Evolutionary conservation across 805 yeast genomes (phyloP), one percentile per base, ranked within the genome.

Genomic region (Yamadazyma nakazawae): DNA sequence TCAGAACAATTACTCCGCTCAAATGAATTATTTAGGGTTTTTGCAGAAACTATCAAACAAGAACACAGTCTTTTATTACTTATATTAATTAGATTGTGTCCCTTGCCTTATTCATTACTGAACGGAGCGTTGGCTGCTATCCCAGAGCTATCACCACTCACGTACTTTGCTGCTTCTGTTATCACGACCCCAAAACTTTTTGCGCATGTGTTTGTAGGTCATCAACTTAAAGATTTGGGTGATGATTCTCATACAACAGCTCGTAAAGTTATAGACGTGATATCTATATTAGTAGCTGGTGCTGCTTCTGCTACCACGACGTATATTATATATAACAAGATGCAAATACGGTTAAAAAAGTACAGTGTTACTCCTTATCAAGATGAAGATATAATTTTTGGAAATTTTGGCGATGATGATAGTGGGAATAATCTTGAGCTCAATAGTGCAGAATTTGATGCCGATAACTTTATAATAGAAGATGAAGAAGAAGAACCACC

Each of bases 121-220:
- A 92, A 92, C 58, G 97, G 97, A 3, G 97, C 96, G 0, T 73
- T 94, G 54, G 94, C 96, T 9, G 84, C 95, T 1, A 79, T 92
- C 12, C 96, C 95, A 0, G 85, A 88, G 14, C 74, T 92, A 11
- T 72, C 84, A 0, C 67, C 82, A 1, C 50, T 64, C 36, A 80
- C 82, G 21, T 92, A 85, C 62, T 68, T 82, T 2, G 58, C 83
- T 28, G 96, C 97, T 0, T 84, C 90, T 19, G 53, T 81, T 0
- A 62, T 88, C 30, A 81, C 96, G 1, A 80, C 96, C 0, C 98
- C 98, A 7, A 94, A 91, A 60, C 68, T 85, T 50, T 60, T 87
- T n/a, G 68, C 88, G 43, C 87, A 84, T 56, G 67, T 88, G 10
- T 90, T 88, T 58, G 78, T 88, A 31, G 97, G 97, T 5, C 75